Evolutionary conservation across 768 basidiomycete genomes (phyloP).

Genomic region (Grammothele lineata): DNA sequence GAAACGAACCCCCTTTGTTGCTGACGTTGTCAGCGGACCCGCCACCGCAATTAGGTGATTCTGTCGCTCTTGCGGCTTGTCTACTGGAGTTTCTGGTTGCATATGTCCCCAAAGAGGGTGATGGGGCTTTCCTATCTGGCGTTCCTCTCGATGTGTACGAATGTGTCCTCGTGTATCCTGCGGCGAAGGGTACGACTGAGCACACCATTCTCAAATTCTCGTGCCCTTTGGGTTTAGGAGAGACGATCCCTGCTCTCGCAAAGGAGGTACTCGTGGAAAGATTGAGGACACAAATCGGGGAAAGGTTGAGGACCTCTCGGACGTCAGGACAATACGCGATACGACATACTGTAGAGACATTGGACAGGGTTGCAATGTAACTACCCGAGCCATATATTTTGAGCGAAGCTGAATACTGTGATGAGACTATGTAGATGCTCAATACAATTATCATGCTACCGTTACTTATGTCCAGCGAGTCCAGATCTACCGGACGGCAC

Average conservation of each 20-base stretch:
- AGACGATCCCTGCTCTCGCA: no score
- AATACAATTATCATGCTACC: no score
- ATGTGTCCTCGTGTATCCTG: constrained; percentile 26
- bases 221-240: no score
- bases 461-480: no score
- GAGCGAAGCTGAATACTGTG: no score
- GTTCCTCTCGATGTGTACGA: constrained; percentile 50
- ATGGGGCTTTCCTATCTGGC: constrained; percentile 39
- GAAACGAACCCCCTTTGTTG: no score
- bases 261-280: no score
- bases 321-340: constrained; percentile 21
- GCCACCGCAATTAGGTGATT: constrained; percentile 10
- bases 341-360: constrained; percentile 31
- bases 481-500: no score
- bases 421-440: no score
- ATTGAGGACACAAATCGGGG: constrained; percentile 32
- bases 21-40: no score
- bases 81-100: constrained; percentile 60
- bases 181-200: not conserved
- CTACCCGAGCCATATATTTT: no score
- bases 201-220: constrained; percentile 55
- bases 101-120: constrained; percentile 38
- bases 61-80: constrained; percentile 53
- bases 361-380: constrained; percentile 48
- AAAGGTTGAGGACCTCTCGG: constrained; percentile 26